phyloP scores from a whole-genome alignment of 352 stramenopile species.

The Hyaloperonospora brassicae region DNA sequence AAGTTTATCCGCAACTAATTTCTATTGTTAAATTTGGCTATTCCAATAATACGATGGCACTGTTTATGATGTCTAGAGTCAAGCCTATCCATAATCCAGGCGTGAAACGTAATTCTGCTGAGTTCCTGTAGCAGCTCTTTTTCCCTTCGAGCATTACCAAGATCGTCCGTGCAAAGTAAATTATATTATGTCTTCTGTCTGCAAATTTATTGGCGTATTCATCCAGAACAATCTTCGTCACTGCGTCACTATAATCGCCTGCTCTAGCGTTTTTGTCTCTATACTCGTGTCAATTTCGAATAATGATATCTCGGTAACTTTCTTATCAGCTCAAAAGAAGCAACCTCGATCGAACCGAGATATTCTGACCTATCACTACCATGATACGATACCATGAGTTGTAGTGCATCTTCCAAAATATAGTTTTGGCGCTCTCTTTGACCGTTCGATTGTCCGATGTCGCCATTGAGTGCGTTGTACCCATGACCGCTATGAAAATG shows the following conservation, averaged over 20 bases:
- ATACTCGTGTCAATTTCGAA: background rate
- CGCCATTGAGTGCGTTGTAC: too few relatives aligned
- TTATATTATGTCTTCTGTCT: constrained; percentile 1
- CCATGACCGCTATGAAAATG: background rate
- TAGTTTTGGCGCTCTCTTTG: constrained; percentile 14
- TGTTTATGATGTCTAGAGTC: background rate
- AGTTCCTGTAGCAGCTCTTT: constrained; percentile 13
- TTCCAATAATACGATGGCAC: too few relatives aligned
- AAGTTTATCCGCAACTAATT: too few relatives aligned
- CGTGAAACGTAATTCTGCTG: constrained; percentile 4
- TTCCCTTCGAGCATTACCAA: constrained; percentile 3
- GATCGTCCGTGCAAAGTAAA: constrained; percentile 5
- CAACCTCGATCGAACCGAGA: background rate
- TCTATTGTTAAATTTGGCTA: too few relatives aligned
- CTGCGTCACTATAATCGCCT: too few relatives aligned
- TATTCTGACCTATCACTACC: background rate
- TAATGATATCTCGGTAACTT: background rate
- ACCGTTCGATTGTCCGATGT: too few relatives aligned
- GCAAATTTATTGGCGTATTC: constrained; percentile 4
- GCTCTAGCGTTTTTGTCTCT: background rate
- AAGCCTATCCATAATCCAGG: constrained; percentile 5
- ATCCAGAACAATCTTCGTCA: background rate
- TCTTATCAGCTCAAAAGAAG: background rate
- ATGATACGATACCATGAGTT: constrained; percentile 11
- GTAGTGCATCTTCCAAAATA: constrained; percentile 12